These are phyloP conservation scores for Trametes pubescens DNA, from an alignment of 1,284 basidiomycete species.

Conservation along the genomic window DNA sequence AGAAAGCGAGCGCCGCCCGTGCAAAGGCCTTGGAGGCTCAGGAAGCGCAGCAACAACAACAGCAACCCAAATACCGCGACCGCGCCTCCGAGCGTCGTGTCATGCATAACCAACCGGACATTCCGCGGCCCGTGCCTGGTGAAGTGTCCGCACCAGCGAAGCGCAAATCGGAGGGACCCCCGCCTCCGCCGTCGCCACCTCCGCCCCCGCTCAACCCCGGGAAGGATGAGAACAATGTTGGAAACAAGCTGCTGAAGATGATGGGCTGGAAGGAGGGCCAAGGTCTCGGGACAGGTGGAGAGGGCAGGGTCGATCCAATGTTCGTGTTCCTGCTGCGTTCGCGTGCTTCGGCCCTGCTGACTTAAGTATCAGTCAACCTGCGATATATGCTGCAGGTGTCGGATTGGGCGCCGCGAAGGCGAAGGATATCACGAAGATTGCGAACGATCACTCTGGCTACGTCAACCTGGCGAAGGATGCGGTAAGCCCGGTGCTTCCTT, in stretches of 20 bases:
- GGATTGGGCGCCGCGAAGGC: conserved; percentile 91
- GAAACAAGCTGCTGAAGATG: conserved; percentile 91
- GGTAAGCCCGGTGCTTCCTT: conserved; percentile 39
- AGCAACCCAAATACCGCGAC: conserved; percentile 84
- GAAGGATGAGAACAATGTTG: conserved; percentile 83
- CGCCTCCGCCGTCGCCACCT: conserved; percentile 67
- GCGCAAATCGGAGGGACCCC: conserved; percentile 69
- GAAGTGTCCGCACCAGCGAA: conserved; percentile 36
- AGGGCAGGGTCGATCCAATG: conserved; percentile 89
- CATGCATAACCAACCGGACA: conserved; percentile 90
- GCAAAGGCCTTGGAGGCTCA: conserved; percentile 43
- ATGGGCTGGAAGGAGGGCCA: conserved; percentile 95
- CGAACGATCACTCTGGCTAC: conserved; percentile 76
- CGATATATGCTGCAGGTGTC: conserved; percentile 86
- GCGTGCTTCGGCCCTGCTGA: not conserved
- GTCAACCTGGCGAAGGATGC: conserved; percentile 77
- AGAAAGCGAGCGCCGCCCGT: conserved; percentile 66
- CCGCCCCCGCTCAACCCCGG: conserved; percentile 70
- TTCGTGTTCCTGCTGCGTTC: conserved; percentile 43
- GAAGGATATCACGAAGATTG: conserved; percentile 80
- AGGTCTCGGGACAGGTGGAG: conserved; percentile 83
- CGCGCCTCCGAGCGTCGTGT: conserved; percentile 88
- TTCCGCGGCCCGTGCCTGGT: conserved; percentile 58
- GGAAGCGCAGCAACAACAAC: conserved; percentile 44
- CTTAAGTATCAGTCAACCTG: conserved; percentile 63